phyloP scores from a whole-genome alignment of 2,329 filamentous ascomycete genomes.

The Metarhizium robertsii region DNA sequence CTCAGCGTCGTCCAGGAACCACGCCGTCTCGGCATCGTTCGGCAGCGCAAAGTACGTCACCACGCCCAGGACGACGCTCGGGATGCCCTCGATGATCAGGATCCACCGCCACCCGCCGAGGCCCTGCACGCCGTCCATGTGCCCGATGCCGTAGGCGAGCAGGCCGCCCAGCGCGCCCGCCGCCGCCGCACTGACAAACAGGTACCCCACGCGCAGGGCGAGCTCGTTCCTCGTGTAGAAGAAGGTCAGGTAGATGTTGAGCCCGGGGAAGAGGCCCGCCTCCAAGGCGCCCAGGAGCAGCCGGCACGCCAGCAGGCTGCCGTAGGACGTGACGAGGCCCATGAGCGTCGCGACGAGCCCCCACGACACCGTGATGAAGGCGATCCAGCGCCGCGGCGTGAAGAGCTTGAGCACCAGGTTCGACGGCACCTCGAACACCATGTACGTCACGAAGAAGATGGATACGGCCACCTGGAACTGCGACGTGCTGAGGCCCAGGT shows the following conservation, averaged over 20 bases:
- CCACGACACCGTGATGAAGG: slow-evolving; percentile 56
- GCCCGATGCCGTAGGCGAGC: slow-evolving; percentile 63
- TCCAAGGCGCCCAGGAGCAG: slow-evolving; percentile 60
- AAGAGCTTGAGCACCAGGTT: slow-evolving; percentile 56
- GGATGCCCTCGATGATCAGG: slow-evolving; percentile 43
- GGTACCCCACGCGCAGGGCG: slow-evolving; percentile 61
- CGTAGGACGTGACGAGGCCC: slow-evolving; percentile 58
- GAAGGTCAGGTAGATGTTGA: slow-evolving; percentile 61
- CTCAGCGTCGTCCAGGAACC: slow-evolving; percentile 48
- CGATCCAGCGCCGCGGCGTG: slow-evolving; percentile 52
- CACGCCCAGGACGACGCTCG: slow-evolving; percentile 28
- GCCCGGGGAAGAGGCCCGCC: slow-evolving; percentile 60
- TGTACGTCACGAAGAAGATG: slow-evolving; percentile 58
- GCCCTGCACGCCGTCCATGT: slow-evolving; percentile 59
- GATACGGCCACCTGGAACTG: slow-evolving; percentile 63
- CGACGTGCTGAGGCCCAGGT: slow-evolving; percentile 47
- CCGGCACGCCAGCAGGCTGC: slow-evolving; percentile 56
- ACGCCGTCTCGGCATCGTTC: slow-evolving; percentile 40
- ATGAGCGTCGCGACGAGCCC: slow-evolving; percentile 61
- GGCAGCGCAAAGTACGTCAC: slow-evolving; percentile 25
- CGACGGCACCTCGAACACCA: slow-evolving; percentile 53
- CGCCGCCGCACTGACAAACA: slow-evolving; percentile 62
- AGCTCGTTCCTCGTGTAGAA: slow-evolving; percentile 70
- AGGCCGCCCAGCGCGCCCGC: slow-evolving; percentile 65
- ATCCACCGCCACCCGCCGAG: slow-evolving; percentile 65